Evolutionary conservation across 1,284 basidiomycete species (phyloP).

Genomic region (Trichosporon sp.): DNA sequence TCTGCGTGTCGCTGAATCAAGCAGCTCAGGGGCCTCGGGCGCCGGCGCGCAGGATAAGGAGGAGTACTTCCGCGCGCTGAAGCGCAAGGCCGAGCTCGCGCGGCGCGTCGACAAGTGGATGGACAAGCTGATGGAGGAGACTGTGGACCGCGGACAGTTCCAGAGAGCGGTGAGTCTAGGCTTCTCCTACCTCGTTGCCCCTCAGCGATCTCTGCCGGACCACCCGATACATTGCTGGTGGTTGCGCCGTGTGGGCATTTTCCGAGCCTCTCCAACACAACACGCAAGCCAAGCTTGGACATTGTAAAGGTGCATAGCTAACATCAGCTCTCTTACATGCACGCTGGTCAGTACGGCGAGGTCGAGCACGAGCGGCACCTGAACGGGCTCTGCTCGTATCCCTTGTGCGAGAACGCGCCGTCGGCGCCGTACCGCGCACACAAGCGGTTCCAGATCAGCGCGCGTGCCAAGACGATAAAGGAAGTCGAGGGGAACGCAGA

Average conservation of each 20-base stretch:
- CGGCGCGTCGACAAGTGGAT: conserved; percentile 20
- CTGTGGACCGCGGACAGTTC: conserved; percentile 10
- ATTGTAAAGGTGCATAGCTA: not conserved
- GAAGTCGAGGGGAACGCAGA: conserved; percentile 35
- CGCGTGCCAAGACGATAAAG: conserved; percentile 27
- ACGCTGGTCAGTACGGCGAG: conserved; percentile 31
- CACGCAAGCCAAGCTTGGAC: too few species aligned
- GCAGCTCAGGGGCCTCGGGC: not conserved
- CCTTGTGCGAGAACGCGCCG: conserved; percentile 32
- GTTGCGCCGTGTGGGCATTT: too few species aligned
- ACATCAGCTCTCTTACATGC: conserved; percentile 23
- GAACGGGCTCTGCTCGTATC: conserved; percentile 38
- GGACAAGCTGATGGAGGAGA: conserved; percentile 22
- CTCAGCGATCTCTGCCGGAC: too few species aligned
- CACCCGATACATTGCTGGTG: too few species aligned
- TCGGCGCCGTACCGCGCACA: conserved; percentile 24
- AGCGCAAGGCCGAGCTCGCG: conserved; percentile 11
- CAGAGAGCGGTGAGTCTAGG: conserved; percentile 12
- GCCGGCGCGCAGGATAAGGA: conserved; percentile 9
- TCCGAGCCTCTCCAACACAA: too few species aligned
- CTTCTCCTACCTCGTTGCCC: not conserved
- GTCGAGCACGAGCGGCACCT: conserved; percentile 41
- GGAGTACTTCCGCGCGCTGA: conserved; percentile 8
- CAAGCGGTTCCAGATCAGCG: conserved; percentile 28
- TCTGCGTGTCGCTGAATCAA: conserved; percentile 12